Percentiles rank a stretch among this genome's conserved stretches.
Conservation (phyloP, 352 stramenopile species). For the Pythium diclinum region DNA sequence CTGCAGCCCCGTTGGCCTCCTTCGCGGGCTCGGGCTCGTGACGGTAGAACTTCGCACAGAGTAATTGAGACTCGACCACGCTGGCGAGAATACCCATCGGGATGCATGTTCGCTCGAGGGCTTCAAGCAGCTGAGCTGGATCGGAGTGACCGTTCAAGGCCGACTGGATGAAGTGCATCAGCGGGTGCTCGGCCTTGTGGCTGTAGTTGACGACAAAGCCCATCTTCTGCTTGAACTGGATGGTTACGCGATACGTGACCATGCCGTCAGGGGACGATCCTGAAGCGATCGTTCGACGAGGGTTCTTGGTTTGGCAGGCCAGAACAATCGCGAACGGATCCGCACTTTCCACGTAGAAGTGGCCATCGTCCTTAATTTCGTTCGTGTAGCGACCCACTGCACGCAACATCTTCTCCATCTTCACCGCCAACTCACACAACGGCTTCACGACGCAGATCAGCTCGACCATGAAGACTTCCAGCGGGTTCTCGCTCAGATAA, state of each 20-base stretch:
- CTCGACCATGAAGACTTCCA: conserved; percentile 87
- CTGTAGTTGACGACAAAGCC: conserved; percentile 86
- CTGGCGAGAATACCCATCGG: conserved; percentile 80
- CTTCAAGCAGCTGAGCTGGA: conserved; percentile 74
- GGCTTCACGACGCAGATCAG: conserved; percentile 84
- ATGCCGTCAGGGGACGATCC: conserved; percentile 69
- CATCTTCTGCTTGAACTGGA: conserved; percentile 89
- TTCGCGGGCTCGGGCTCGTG: conserved; percentile 50
- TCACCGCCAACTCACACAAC: conserved; percentile 79
- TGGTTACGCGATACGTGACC: conserved; percentile 74
- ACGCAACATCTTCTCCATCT: conserved; percentile 72
- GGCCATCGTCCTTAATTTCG: conserved; percentile 58
- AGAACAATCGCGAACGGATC: conserved; percentile 84
- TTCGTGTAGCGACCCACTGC: conserved; percentile 72
- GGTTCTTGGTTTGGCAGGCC: conserved; percentile 67
- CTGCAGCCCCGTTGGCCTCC: conserved; percentile 32
- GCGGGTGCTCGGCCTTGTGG: conserved; percentile 79
- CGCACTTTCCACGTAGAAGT: conserved; percentile 83
- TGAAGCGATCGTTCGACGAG: conserved; percentile 61
- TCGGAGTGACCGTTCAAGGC: conserved; percentile 79
- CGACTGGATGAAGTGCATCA: conserved; percentile 87
- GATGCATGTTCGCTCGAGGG: conserved; percentile 79
- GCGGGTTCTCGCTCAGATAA: conserved; percentile 75
- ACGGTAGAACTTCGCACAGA: conserved; percentile 83
- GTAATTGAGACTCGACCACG: conserved; percentile 77